Base-by-base conservation (phyloP, 2,329 filamentous ascomycete genomes). In the Apiospora kogelbergensis region DNA sequence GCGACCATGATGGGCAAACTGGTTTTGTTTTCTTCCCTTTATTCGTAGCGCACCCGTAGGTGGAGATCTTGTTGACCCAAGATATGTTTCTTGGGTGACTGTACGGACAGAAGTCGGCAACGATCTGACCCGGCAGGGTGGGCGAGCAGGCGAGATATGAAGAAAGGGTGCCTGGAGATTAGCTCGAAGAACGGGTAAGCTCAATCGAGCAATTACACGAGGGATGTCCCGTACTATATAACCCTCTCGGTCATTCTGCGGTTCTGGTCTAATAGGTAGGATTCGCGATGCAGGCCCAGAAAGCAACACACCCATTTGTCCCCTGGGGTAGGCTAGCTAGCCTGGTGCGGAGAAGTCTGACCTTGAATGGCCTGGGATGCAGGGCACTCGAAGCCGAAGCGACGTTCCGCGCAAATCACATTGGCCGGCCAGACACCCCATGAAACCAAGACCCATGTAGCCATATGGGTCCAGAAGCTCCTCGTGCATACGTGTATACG, bases 1-100 rank as follows among this genome's bases (percentile, higher is more conserved):
- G 85, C 75, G 83, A 78, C 75, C 80, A 83, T 85, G 20, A 42
- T 69, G 68, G 67, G 46, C 37, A 33, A 57, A 22, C n/a, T 30
- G 41, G 10, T 33, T 63, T 45, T 13, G 1, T 13, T 24, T 37
- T 20, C 33, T 63, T 30, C 40, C 22, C 4, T 30, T 65, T 42
- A 37, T 15, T 48, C 33, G 7, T 15, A n/a, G 30, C 15, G 48
- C 60, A 65, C 63, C 53, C 57, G 67, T 64, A 67, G 68, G 69
- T 68, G 46, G 6, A 7, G 15, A 53, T 53, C 46, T 9, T 20
- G 24, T 17, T 30, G 24, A 53, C 13, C 13, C 24, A 53, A 53
- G 24, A 15, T 30, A 2, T 17, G 46, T 3, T 20, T 30, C 24
- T 57, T 33, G 48, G 26, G 24, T 33, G 17, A 33, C 24, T 33